Evolutionary conservation across 257 asterid species (phyloP).

Genomic region (Parsonsia alboflavescens): DNA sequence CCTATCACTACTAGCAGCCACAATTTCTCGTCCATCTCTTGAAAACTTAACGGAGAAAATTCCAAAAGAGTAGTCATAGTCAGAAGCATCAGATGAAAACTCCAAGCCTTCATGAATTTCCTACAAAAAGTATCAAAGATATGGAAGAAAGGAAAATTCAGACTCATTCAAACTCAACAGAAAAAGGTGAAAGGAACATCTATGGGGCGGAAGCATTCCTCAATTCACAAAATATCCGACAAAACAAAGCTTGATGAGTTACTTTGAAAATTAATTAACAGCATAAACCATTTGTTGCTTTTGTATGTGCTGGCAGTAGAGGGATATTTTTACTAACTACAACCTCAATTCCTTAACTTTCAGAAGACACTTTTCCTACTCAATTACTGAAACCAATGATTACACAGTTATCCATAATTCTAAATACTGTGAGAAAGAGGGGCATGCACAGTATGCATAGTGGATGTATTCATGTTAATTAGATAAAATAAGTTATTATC

Average conservation of each 20-base stretch:
- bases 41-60: constrained; percentile 91
- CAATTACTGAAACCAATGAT: neutral
- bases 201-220: neutral
- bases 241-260: constrained; percentile 2
- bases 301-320: neutral
- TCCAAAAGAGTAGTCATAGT: constrained; percentile 73
- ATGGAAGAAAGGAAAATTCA: neutral
- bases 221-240: neutral
- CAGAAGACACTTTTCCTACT: neutral
- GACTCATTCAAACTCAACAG: neutral
- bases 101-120: constrained; percentile 94
- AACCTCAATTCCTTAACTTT: neutral
- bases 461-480: neutral
- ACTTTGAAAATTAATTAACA: neutral
- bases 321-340: neutral
- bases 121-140: constrained; percentile 32
- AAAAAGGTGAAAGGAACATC: neutral
- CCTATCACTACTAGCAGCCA: constrained; percentile 71
- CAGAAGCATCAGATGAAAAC: constrained; percentile 48
- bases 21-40: constrained; percentile 84
- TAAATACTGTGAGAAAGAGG: too few species aligned
- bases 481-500: neutral
- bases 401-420: neutral
- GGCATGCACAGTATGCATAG: neutral
- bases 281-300: neutral